Conservation (phyloP, 23 red algal species). For the Porphyridium purpureum region DNA sequence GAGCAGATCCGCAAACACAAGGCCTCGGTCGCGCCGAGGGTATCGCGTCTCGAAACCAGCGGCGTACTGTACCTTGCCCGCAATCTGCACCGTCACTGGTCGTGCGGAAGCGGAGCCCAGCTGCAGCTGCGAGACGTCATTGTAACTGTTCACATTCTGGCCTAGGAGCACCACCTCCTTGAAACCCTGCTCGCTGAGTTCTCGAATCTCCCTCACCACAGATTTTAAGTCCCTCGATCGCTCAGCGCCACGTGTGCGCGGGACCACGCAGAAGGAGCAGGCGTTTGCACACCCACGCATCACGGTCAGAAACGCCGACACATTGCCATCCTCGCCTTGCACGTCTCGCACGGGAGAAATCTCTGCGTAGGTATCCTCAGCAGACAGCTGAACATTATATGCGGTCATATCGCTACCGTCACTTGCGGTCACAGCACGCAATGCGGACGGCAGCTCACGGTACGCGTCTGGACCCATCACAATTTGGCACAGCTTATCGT, state of each 20-base stretch:
- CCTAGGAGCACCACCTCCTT: constrained; percentile 48
- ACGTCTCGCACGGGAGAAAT: constrained; percentile 6
- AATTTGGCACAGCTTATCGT: constrained; percentile 15
- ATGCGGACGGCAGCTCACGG: constrained; percentile 21
- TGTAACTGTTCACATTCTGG: constrained; percentile 49
- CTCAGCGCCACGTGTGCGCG: constrained; percentile 4
- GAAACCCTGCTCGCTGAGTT: constrained; percentile 20
- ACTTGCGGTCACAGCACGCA: constrained; percentile 2
- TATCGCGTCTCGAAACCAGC: constrained; percentile 7
- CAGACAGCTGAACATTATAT: constrained; percentile 24
- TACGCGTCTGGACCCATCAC: constrained; percentile 44
- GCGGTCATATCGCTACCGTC: constrained; percentile 2
- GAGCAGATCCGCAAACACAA: background rate
- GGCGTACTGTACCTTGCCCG: constrained; percentile 1
- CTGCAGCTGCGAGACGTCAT: background rate
- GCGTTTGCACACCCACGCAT: constrained; percentile 29
- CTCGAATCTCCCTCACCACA: constrained; percentile 12
- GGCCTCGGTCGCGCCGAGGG: background rate
- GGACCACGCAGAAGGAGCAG: constrained; percentile 55
- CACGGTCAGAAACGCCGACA: constrained; percentile 28
- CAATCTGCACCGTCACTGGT: too few relatives aligned
- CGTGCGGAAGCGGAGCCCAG: too few relatives aligned
- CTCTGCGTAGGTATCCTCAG: constrained; percentile 42
- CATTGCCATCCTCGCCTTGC: constrained; percentile 2
- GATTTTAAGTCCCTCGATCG: background rate